These are phyloP conservation scores for Pittosporum tobira DNA, from an alignment of 129 eudicot genomes.

Conservation along the genomic window DNA sequence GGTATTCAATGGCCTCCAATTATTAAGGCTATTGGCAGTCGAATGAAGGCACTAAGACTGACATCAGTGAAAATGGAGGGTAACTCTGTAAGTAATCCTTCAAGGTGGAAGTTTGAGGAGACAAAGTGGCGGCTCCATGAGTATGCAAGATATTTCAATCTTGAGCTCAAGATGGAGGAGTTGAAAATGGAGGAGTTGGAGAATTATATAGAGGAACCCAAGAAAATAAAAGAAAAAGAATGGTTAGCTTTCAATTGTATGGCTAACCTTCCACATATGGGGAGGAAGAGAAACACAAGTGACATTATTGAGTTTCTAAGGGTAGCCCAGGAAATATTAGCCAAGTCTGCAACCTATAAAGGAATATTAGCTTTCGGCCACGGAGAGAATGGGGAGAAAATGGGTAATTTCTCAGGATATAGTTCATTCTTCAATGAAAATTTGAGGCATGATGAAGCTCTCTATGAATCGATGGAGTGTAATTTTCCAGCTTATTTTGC, in stretches of 20 bases:
- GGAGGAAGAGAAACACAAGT: slow-evolving; percentile 24
- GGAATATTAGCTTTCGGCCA: slow-evolving; percentile 53
- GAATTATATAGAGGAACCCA: slow-evolving; percentile 10
- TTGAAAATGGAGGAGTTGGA: slow-evolving; percentile 19
- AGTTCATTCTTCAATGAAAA: slow-evolving; percentile 26
- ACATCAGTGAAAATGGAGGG: slow-evolving; percentile 36
- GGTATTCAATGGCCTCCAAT: slow-evolving; percentile 58
- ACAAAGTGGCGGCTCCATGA: slow-evolving; percentile 30
- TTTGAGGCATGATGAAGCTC: slow-evolving; percentile 33
- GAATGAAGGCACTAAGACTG: slow-evolving; percentile 24
- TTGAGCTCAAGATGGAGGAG: slow-evolving; percentile 33
- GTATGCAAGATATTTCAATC: slow-evolving; percentile 25
- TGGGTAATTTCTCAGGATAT: slow-evolving; percentile 6
- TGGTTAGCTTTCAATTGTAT: slow-evolving; percentile 56
- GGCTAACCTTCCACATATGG: slow-evolving; percentile 57
- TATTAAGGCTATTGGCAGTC: slow-evolving; percentile 35
- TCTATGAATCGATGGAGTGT: slow-evolving; percentile 46
- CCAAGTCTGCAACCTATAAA: slow-evolving; percentile 2
- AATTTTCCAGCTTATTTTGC: slow-evolving; percentile 33
- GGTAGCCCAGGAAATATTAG: slow-evolving; percentile 25
- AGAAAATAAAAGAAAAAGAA: slow-evolving; percentile 18
- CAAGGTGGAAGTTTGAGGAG: slow-evolving; percentile 29
- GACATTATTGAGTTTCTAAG: slow-evolving; percentile 29
- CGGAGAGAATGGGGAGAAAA: slow-evolving; percentile 38
- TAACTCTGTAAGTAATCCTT: neutral